Conservation (phyloP, 2,329 filamentous ascomycete species). For the Aureobasidium zeae region DNA sequence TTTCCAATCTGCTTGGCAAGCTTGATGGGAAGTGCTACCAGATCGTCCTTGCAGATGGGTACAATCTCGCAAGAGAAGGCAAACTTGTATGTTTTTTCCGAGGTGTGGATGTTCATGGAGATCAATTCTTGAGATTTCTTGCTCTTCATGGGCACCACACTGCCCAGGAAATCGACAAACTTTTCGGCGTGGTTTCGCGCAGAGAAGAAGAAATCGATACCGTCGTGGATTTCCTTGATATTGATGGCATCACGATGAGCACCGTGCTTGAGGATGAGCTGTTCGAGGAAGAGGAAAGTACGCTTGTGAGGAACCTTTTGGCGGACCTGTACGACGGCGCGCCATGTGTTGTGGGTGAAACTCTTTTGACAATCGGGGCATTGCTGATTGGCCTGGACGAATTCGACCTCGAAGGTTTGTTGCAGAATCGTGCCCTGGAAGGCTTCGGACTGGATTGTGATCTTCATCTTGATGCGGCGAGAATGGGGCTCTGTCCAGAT, state of each 20-base stretch:
- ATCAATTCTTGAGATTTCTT: constrained; percentile 92
- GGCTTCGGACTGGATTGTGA: constrained; percentile 75
- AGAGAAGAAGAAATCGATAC: constrained; percentile 91
- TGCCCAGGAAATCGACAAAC: constrained; percentile 82
- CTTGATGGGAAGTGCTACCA: constrained; percentile 86
- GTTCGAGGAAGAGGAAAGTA: constrained; percentile 74
- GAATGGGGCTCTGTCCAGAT: constrained; percentile 99
- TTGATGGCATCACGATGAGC: constrained; percentile 92
- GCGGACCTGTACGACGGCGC: constrained; percentile 84
- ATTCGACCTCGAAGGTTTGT: constrained; percentile 91
- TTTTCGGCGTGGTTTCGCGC: constrained; percentile 84
- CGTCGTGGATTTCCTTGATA: constrained; percentile 93
- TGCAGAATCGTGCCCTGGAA: constrained; percentile 65
- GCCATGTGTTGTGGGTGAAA: constrained; percentile 93
- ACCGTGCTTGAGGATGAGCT: constrained; percentile 88
- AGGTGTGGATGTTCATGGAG: constrained; percentile 84
- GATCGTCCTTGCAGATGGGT: constrained; percentile 93
- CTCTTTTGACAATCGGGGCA: constrained; percentile 93
- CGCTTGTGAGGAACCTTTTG: constrained; percentile 97
- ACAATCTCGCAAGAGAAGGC: constrained; percentile 81
- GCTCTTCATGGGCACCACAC: constrained; percentile 65
- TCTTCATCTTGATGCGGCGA: constrained; percentile 81
- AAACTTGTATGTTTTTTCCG: constrained; percentile 89
- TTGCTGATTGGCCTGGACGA: constrained; percentile 82
- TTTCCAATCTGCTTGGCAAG: constrained; percentile 81